Evolutionary conservation across 352 stramenopile species (phyloP).

Genomic region (Aphanomyces stellatus): DNA sequence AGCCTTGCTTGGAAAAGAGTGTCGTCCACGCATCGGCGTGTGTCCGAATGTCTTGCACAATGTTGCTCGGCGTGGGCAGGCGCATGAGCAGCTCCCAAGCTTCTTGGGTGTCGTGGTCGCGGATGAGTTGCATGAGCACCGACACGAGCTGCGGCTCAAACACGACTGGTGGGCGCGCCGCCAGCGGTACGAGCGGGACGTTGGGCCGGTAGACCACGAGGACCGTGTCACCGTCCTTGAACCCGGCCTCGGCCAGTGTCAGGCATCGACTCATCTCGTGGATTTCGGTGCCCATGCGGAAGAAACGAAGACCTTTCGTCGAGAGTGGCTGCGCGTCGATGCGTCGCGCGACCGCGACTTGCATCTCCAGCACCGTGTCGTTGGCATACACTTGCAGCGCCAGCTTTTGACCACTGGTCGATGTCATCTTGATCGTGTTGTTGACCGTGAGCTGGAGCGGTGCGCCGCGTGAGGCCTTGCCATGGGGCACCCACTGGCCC

Average conservation of each 20-base stretch:
- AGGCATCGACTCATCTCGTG: constrained; percentile 14
- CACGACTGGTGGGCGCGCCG: constrained; percentile 5
- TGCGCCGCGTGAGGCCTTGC: constrained; percentile 1
- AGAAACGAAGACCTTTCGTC: constrained; percentile 15
- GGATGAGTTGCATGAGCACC: background rate
- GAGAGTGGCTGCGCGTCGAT: background rate
- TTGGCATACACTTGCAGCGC: constrained; percentile 10
- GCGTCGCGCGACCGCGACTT: constrained; percentile 1
- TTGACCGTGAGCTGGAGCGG: constrained; percentile 5
- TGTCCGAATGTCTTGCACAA: constrained; percentile 8
- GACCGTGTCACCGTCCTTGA: constrained; percentile 20
- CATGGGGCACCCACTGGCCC: constrained; percentile 6
- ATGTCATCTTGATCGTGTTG: constrained; percentile 19
- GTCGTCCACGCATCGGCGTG: constrained; percentile 4
- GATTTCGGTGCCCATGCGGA: constrained; percentile 16
- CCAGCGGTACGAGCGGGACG: background rate
- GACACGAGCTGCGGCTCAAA: background rate
- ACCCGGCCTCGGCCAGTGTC: constrained; percentile 15
- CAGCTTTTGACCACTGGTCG: constrained; percentile 12
- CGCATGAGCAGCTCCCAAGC: constrained; percentile 16
- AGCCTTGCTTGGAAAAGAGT: background rate
- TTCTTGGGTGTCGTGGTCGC: constrained; percentile 8
- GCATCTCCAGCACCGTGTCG: constrained; percentile 20
- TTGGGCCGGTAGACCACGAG: constrained; percentile 14
- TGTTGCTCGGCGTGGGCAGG: background rate